Evolutionary conservation across 306 rosid species (phyloP), one percentile per base, ranked within the genome.

Genomic region (Gleditsia sinensis): DNA sequence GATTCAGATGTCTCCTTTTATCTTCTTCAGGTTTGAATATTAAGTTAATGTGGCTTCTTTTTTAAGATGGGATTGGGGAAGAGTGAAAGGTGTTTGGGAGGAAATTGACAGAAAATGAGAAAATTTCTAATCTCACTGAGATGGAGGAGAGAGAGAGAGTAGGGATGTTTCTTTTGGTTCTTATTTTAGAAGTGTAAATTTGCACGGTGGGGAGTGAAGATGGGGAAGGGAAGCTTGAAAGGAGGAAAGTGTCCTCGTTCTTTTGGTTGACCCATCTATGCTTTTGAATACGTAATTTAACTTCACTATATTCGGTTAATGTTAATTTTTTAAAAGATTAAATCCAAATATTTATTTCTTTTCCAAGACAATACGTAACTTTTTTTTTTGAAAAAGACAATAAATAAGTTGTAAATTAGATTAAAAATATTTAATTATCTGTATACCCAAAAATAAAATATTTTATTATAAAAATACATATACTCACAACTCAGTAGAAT

Each of bases 131-230:
- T 17, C 12, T 23, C 1, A 1, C 16, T 46, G 21, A 5, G 10
- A 9, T 21, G 43, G 21, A 55, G 48, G 33, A 33, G 21, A 16
- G 33, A n/a, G 32, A 50, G 53, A 81, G 21, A 72, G 14, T 27
- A 3, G 19, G 62, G 39, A 53, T 0, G 10, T 36, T 73, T 19
- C 49, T 25, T 46, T 69, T 37, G 24, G 7, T 28, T 56, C 61
- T 65, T 56, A 11, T 37, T 82, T 77, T 58, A 77, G 82, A 28
- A 12, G 14, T 39, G 5, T 39, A 17, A 34, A 51, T 48, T 60
- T 64, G 23, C 23, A 34, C 34, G 87, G 77, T 67, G 17, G 66
- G 43, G 87, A 75, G 84, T 33, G 19, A 70, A 80, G 9, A n/a
- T 19, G 45, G 81, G 81, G 39, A 49, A 20, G 32, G 6, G 14